Conservation (phyloP, 495 filamentous ascomycete genomes). For the Aspergillus homomorphus region DNA sequence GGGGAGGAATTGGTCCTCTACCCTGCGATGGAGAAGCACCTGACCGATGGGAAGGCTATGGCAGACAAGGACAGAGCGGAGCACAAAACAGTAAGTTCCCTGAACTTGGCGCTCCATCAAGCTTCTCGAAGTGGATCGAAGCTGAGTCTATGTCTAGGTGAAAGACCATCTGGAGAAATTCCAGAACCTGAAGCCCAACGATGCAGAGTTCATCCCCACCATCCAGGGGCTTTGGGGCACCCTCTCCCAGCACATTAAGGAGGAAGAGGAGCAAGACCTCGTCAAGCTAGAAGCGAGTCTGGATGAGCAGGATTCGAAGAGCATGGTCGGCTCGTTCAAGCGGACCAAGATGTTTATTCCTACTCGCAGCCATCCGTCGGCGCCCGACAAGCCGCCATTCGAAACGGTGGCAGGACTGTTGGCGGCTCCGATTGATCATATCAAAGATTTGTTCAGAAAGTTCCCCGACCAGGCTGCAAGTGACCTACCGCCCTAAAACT, state of each 20-base stretch:
- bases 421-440: conserved; percentile 33
- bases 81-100: conserved; percentile 46
- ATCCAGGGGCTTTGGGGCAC: conserved; percentile 51
- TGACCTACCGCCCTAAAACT: neutral
- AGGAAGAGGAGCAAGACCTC: conserved; percentile 58
- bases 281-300: conserved; percentile 44
- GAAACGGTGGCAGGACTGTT: conserved; percentile 32
- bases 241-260: conserved; percentile 56
- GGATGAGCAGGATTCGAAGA: conserved; percentile 30
- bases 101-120: neutral
- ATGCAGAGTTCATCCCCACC: conserved; percentile 49
- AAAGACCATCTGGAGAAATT: conserved; percentile 61
- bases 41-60: conserved; percentile 48
- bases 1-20: conserved; percentile 66
- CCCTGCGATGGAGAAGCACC: conserved; percentile 59
- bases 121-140: neutral
- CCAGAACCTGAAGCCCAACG: conserved; percentile 46
- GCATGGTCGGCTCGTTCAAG: conserved; percentile 50
- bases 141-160: conserved; percentile 43
- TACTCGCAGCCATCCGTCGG: conserved; percentile 51
- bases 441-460: conserved; percentile 32
- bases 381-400: conserved; percentile 34
- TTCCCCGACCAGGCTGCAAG: conserved; percentile 4
- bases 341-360: conserved; percentile 62
- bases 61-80: conserved; percentile 55